Evolutionary conservation across 192 early-diverging fungal genomes (phyloP).

Genomic region (Podila epicladia): DNA sequence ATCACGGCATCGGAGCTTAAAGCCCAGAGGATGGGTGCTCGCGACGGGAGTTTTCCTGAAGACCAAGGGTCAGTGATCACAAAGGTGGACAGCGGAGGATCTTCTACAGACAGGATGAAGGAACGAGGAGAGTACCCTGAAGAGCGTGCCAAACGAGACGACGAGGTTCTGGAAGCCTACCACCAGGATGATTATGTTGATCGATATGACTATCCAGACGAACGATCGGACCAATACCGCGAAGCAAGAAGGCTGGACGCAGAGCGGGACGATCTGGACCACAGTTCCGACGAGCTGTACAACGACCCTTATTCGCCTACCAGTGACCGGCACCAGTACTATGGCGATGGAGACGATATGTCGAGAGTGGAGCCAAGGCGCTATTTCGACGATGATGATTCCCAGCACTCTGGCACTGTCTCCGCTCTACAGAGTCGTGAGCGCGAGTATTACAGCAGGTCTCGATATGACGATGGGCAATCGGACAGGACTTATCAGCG

Average conservation of each 20-base stretch:
- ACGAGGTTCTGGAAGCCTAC: conserved; percentile 3
- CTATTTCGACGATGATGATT: conserved; percentile 41
- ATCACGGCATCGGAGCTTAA: neutral
- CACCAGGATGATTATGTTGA: conserved; percentile 2
- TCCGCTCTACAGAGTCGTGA: conserved; percentile 4
- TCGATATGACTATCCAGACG: neutral
- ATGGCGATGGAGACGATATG: conserved; percentile 31
- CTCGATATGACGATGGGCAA: conserved; percentile 30
- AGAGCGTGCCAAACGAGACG: neutral
- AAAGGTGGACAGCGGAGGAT: conserved; percentile 25
- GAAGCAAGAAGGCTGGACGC: conserved; percentile 1
- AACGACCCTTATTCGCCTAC: conserved; percentile 37
- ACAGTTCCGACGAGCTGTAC: conserved; percentile 12
- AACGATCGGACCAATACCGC: neutral
- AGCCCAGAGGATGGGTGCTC: neutral
- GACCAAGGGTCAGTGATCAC: conserved; percentile 38
- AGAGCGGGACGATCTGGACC: conserved; percentile 8
- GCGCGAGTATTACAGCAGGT: conserved; percentile 22
- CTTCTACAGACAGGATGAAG: neutral
- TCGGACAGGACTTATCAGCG: conserved; percentile 33
- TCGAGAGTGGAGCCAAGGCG: neutral
- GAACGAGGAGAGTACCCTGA: conserved; percentile 9
- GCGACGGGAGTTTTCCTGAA: conserved; percentile 34
- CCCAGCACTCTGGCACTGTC: conserved; percentile 40
- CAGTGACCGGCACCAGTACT: conserved; percentile 21